Evolutionary conservation across 345 rosid genomes (phyloP).

Genomic region (Salix viminalis): DNA sequence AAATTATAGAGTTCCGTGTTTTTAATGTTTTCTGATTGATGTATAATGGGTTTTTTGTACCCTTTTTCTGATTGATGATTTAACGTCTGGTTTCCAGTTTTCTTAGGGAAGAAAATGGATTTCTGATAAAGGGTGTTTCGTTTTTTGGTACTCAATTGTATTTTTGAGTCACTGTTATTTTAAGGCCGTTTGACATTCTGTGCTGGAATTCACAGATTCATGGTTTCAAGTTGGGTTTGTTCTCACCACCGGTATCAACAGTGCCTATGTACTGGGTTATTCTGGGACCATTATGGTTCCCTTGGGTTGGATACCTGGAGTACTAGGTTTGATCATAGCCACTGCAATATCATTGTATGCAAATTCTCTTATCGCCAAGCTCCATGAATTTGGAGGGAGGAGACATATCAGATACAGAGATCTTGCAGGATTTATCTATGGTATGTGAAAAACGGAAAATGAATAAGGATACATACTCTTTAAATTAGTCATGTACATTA

Average conservation of each 20-base stretch:
- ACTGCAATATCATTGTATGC: conserved; percentile 72
- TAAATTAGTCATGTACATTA: background rate
- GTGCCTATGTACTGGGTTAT: conserved; percentile 86
- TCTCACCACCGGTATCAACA: conserved; percentile 82
- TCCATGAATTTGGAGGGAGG: conserved; percentile 80
- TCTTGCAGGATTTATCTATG: conserved; percentile 75
- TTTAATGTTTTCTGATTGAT: background rate
- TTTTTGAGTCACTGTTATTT: background rate
- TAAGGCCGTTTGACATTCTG: background rate
- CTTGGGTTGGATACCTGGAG: conserved; percentile 82
- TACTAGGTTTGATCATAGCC: conserved; percentile 58
- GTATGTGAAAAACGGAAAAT: conserved; percentile 24
- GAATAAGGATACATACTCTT: background rate
- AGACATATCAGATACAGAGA: conserved; percentile 94
- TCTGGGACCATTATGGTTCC: conserved; percentile 87
- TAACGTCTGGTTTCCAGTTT: background rate
- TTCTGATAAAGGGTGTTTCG: background rate
- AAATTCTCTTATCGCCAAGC: conserved; percentile 70
- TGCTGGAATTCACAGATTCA: conserved; percentile 54
- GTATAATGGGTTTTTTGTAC: background rate
- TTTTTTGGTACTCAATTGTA: background rate
- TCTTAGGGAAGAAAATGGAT: background rate
- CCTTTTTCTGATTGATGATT: background rate
- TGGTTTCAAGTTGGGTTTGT: conserved; percentile 87
- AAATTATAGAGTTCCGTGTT: background rate